A percentile compares a stretch with the other conserved stretches of the same genome.
phyloP scores from a whole-genome alignment of 441 rosid genomes.

The Mallotus repandus region DNA sequence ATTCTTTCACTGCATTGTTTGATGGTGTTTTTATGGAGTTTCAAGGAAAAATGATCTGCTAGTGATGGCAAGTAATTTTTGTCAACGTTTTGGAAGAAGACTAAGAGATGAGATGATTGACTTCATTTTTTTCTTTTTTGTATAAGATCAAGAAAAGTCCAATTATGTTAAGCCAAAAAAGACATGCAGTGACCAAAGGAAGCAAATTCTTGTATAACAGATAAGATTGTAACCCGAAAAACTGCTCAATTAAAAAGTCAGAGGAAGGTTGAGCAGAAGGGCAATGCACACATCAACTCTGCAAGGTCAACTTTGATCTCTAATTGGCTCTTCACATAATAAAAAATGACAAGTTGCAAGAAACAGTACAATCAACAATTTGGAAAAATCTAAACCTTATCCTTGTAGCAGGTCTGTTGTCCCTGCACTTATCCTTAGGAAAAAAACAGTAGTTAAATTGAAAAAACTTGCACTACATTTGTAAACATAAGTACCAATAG shows the following conservation, averaged over 20 bases:
- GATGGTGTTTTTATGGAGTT: slow-evolving; percentile 3
- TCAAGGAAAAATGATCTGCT: slow-evolving; percentile 2
- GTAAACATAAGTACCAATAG: too few relatives aligned
- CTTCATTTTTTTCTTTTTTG: not conserved
- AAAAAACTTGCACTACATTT: too few relatives aligned
- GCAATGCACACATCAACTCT: too few relatives aligned
- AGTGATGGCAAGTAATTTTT: slow-evolving; percentile 8
- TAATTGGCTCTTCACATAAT: too few relatives aligned
- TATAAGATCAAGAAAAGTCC: not conserved
- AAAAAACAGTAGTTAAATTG: too few relatives aligned
- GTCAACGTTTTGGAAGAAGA: not conserved
- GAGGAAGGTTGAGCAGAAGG: not conserved
- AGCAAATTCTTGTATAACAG: not conserved
- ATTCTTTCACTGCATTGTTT: not conserved
- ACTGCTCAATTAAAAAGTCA: not conserved
- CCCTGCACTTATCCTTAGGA: too few relatives aligned
- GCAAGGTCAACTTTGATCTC: slow-evolving; percentile 11
- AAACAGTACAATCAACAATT: too few relatives aligned
- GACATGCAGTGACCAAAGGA: not conserved
- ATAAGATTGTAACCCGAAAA: slow-evolving; percentile 6
- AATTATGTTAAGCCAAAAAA: not conserved
- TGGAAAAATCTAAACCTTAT: too few relatives aligned
- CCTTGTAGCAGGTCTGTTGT: too few relatives aligned
- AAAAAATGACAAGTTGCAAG: too few relatives aligned
- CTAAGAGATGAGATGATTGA: not conserved